Evolutionary conservation across 352 stramenopile genomes (phyloP).

Genomic region (Pythium monospermum): DNA sequence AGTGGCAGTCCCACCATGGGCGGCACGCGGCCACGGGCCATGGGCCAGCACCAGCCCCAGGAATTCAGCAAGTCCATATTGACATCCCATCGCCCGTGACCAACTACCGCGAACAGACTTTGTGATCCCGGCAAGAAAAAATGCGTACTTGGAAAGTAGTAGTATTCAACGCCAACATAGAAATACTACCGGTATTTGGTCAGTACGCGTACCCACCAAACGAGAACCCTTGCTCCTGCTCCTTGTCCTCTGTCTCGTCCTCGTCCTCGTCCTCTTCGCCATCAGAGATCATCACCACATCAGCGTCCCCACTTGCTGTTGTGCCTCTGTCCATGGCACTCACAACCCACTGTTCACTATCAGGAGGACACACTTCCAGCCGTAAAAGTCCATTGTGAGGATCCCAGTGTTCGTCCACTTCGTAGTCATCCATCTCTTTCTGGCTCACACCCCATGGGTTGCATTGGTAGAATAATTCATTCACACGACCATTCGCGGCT

Average conservation of each 20-base stretch:
- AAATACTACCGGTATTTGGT: no score
- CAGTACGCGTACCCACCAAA: not conserved
- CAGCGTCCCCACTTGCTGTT: constrained; percentile 1
- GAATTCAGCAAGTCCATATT: constrained; percentile 8
- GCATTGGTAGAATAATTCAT: constrained; percentile 9
- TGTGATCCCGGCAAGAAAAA: no score
- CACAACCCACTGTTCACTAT: constrained; percentile 16
- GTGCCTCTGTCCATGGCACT: not conserved
- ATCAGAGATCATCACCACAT: constrained; percentile 14
- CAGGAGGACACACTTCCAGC: constrained; percentile 4
- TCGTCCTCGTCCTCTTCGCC: constrained; percentile 11
- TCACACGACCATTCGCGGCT: constrained; percentile 8
- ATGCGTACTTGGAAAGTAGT: no score
- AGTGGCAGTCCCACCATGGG: constrained; percentile 17
- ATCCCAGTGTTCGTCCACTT: constrained; percentile 9
- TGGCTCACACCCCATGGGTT: constrained; percentile 13
- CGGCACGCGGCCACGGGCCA: not conserved
- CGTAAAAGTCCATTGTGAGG: constrained; percentile 8
- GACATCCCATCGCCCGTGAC: constrained; percentile 15
- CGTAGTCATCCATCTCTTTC: constrained; percentile 12
- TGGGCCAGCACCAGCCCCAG: no score
- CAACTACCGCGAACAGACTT: constrained; percentile 14
- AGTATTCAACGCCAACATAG: no score
- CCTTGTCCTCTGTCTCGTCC: no score
- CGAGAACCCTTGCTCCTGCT: no score